Evolutionary conservation across 495 filamentous ascomycete species (phyloP).

Genomic region (Patellaria atrata): DNA sequence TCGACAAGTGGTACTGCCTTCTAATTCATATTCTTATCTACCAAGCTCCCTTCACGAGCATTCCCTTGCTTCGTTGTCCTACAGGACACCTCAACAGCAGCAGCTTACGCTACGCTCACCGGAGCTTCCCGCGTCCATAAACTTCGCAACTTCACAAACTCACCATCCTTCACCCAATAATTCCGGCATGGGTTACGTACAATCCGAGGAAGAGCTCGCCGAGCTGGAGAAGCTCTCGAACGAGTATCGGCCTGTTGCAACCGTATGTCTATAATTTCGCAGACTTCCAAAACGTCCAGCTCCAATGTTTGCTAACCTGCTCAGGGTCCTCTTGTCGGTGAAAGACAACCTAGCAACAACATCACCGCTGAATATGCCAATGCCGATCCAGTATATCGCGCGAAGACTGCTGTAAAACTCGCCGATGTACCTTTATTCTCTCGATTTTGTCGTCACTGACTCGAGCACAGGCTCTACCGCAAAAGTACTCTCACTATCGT

Average conservation of each 20-base stretch:
- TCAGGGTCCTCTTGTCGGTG: slow-evolving; percentile 72
- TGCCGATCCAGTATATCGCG: slow-evolving; percentile 69
- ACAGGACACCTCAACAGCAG: slow-evolving; percentile 4
- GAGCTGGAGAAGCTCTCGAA: slow-evolving; percentile 31
- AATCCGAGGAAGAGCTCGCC: slow-evolving; percentile 28
- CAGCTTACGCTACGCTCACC: slow-evolving; percentile 9
- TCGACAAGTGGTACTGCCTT: slow-evolving; percentile 11
- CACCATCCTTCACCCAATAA: slow-evolving; percentile 13
- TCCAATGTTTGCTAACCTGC: slow-evolving; percentile 4
- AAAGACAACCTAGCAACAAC: slow-evolving; percentile 57
- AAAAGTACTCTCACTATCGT: slow-evolving; percentile 77
- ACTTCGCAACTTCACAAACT: slow-evolving; percentile 5
- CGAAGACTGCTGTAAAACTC: slow-evolving; percentile 67
- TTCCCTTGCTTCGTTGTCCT: background rate
- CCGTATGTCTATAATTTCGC: slow-evolving; percentile 19
- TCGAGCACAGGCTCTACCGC: slow-evolving; percentile 49
- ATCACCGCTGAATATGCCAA: slow-evolving; percentile 83
- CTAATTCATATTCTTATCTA: slow-evolving; percentile 3
- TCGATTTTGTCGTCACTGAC: slow-evolving; percentile 6
- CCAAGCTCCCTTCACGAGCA: slow-evolving; percentile 1
- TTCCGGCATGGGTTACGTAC: slow-evolving; percentile 16
- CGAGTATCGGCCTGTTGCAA: slow-evolving; percentile 29
- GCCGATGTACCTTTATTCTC: background rate
- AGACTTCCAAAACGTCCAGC: background rate
- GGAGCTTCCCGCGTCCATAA: slow-evolving; percentile 15